phyloP scores from a whole-genome alignment of 257 asterid genomes.

The Solanum clarkiae region DNA sequence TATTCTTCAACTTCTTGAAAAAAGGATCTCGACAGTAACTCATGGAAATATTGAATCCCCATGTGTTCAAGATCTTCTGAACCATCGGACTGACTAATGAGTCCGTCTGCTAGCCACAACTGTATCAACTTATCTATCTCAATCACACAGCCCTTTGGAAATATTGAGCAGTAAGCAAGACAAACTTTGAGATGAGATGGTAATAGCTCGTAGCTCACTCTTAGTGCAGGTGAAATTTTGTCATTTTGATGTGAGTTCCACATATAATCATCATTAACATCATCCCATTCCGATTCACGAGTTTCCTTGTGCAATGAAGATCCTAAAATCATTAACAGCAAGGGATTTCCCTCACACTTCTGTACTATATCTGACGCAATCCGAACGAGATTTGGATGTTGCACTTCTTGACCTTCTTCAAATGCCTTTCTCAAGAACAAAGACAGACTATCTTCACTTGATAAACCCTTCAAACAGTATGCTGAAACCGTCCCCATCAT shows the following conservation, averaged over 20 bases:
- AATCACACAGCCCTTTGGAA: not conserved
- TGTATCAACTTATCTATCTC: not conserved
- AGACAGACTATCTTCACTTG: not conserved
- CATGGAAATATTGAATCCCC: not conserved
- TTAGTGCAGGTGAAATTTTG: not conserved
- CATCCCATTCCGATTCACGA: rapidly evolving
- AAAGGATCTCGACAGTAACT: not conserved
- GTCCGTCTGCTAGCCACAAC: not conserved
- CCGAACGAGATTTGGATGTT: not conserved
- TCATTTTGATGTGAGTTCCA: not conserved
- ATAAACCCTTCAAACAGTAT: not conserved
- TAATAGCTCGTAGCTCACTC: not conserved
- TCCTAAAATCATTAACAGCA: not conserved
- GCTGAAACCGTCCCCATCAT: constrained; percentile 7
- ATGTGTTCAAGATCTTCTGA: not conserved
- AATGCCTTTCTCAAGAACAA: not conserved
- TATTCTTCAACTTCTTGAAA: not conserved
- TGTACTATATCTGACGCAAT: not conserved
- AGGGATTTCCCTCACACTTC: not conserved
- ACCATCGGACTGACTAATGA: not conserved
- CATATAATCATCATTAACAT: not conserved
- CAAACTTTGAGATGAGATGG: not conserved
- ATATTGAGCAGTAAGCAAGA: not conserved
- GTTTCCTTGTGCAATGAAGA: not conserved
- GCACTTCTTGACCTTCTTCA: not conserved